Evolutionary conservation across 2,329 filamentous ascomycete genomes (phyloP).

Genomic region (Cyclaneusma minus): DNA sequence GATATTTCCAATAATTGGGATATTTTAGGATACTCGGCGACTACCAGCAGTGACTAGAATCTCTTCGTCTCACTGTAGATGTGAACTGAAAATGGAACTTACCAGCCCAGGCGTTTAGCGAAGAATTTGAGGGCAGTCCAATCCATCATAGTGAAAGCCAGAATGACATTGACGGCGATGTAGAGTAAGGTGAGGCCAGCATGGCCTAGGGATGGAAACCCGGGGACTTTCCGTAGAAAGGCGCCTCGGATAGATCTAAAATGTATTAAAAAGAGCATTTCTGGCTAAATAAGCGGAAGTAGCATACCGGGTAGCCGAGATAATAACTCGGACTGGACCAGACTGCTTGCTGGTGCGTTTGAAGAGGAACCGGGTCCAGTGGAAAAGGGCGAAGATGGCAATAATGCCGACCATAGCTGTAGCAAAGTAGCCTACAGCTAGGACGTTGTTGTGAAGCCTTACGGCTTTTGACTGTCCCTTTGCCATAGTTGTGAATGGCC

Average conservation of each 20-base stretch:
- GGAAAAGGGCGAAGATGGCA: constrained; percentile 5
- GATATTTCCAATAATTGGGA: no score
- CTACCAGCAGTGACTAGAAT: constrained; percentile 11
- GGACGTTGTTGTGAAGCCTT: no score
- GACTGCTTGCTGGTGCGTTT: no score
- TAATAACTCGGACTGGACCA: no score
- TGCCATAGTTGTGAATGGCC: no score
- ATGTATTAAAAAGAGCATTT: no score
- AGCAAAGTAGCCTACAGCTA: constrained; percentile 7
- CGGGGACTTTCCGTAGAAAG: constrained; percentile 19
- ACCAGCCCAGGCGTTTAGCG: constrained; percentile 6
- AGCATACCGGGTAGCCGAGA: no score
- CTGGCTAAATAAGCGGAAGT: no score
- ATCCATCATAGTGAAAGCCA: constrained; percentile 19
- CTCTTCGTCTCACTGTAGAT: background rate
- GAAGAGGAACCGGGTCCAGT: constrained; percentile 5
- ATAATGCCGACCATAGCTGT: constrained; percentile 7
- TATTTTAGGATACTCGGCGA: constrained; percentile 4
- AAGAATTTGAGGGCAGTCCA: no score
- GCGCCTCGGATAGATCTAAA: constrained; percentile 7
- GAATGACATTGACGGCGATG: constrained; percentile 19
- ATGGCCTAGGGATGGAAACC: constrained; percentile 25
- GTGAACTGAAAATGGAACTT: constrained; percentile 2
- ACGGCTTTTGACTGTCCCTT: no score
- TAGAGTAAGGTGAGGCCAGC: constrained; percentile 19